These are phyloP conservation scores for Daldinia caldariorum DNA, from an alignment of 495 filamentous ascomycete species.

Conservation along the genomic window DNA sequence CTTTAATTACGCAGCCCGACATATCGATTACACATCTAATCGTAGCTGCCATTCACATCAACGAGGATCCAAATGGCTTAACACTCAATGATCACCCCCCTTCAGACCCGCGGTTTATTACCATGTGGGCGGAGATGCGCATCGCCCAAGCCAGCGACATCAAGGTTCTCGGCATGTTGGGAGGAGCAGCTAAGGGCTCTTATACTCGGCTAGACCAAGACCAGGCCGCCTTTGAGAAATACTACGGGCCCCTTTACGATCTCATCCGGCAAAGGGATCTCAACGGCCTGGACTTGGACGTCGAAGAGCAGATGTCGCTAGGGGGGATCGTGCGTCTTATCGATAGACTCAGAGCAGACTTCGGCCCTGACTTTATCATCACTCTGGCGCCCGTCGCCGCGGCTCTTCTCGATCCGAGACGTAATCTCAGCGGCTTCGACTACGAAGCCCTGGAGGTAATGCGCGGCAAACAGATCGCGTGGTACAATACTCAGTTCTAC, in stretches of 20 bases:
- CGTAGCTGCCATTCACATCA: conserved; percentile 82
- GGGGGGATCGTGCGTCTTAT: conserved; percentile 75
- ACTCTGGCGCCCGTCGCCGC: conserved; percentile 82
- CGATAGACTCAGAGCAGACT: conserved; percentile 73
- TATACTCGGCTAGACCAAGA: conserved; percentile 70
- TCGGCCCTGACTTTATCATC: conserved; percentile 75
- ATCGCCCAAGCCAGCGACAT: conserved; percentile 70
- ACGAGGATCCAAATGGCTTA: conserved; percentile 67
- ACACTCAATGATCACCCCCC: conserved; percentile 81
- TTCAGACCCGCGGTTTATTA: conserved; percentile 62
- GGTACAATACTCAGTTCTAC: conserved; percentile 90
- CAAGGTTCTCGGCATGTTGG: conserved; percentile 82
- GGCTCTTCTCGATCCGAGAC: conserved; percentile 65
- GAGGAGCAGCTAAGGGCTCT: conserved; percentile 77
- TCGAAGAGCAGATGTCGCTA: conserved; percentile 81
- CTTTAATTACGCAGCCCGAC: conserved; percentile 67
- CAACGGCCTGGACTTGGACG: conserved; percentile 83
- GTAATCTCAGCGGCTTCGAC: conserved; percentile 77
- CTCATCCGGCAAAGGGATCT: conserved; percentile 66
- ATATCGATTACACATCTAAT: conserved; percentile 75
- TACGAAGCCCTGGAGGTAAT: conserved; percentile 70
- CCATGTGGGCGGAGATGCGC: conserved; percentile 77
- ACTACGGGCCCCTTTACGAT: conserved; percentile 71
- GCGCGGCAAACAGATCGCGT: conserved; percentile 63
- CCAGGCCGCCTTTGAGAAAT: conserved; percentile 66